Evolutionary conservation across 108 stramenopile genomes (phyloP).

Genomic region (Fistulifera pelliculosa): DNA sequence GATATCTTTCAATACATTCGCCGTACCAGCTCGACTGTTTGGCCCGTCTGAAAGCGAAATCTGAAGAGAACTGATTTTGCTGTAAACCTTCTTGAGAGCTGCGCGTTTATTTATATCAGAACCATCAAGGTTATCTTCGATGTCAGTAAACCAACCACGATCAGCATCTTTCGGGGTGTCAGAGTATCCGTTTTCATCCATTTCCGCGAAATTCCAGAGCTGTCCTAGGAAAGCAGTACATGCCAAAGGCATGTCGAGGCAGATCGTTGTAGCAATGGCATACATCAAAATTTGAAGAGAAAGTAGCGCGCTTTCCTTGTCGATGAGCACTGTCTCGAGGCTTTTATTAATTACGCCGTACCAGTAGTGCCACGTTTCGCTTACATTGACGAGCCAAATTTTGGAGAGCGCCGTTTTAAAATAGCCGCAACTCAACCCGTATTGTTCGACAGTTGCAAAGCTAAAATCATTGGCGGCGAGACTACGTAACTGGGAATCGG

Average conservation of each 20-base stretch:
- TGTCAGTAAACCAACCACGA: slow-evolving; percentile 16
- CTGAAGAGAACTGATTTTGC: slow-evolving; percentile 49
- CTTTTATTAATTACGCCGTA: slow-evolving; percentile 62
- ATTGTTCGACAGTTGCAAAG: slow-evolving; percentile 38
- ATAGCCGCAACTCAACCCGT: slow-evolving; percentile 9
- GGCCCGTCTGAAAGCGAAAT: slow-evolving; percentile 33
- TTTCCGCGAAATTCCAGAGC: slow-evolving; percentile 55
- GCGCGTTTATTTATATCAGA: slow-evolving; percentile 12
- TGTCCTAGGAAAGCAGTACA: slow-evolving; percentile 59
- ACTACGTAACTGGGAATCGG: slow-evolving; percentile 69
- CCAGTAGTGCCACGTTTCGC: slow-evolving; percentile 62
- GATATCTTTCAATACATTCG: slow-evolving; percentile 53
- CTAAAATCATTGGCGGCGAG: slow-evolving; percentile 48
- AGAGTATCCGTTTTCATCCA: slow-evolving; percentile 24
- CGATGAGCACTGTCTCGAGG: slow-evolving; percentile 66
- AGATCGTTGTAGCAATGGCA: slow-evolving; percentile 66
- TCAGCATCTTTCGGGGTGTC: neutral
- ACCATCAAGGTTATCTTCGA: slow-evolving; percentile 9
- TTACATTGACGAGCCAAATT: slow-evolving; percentile 39
- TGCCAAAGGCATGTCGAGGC: slow-evolving; percentile 71
- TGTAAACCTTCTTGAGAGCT: slow-evolving; percentile 50
- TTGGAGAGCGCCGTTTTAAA: slow-evolving; percentile 12
- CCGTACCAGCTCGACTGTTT: slow-evolving; percentile 40
- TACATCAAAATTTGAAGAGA: slow-evolving; percentile 70
- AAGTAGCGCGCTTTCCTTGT: slow-evolving; percentile 49